These are phyloP conservation scores for Blechomonas ayalai DNA, from an alignment of 208 protist genomes.

Conservation along the genomic window DNA sequence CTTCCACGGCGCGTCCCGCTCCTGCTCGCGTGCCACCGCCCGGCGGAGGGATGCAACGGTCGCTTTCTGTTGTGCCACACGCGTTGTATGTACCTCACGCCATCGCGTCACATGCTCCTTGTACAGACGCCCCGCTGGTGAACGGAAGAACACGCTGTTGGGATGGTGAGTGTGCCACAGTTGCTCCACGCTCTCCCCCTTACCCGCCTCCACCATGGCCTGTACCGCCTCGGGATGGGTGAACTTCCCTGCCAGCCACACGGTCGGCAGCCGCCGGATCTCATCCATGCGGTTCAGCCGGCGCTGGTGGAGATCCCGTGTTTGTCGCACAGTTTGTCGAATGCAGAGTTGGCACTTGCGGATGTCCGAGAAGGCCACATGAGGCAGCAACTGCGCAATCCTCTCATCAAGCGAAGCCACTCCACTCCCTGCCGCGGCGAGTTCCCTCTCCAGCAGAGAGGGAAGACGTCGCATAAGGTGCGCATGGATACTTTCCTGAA, in stretches of 20 bases:
- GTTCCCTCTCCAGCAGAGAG: too few relatives aligned
- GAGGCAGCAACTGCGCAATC: constrained; percentile 5
- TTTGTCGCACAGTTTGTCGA: constrained; percentile 18
- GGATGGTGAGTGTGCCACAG: constrained; percentile 49
- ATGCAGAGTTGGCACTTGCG: constrained; percentile 27
- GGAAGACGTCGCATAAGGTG: too few relatives aligned
- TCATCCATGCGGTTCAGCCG: constrained; percentile 32
- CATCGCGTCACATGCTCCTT: constrained; percentile 32
- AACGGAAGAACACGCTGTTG: constrained; percentile 45
- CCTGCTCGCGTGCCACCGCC: constrained; percentile 23
- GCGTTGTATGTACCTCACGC: constrained; percentile 21
- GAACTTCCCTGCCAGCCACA: constrained; percentile 30
- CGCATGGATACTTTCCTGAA: too few relatives aligned
- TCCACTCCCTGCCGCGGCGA: too few relatives aligned
- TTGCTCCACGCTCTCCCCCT: constrained; percentile 37
- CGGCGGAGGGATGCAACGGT: constrained; percentile 15
- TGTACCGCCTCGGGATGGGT: constrained; percentile 14
- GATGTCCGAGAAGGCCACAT: neutral
- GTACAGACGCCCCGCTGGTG: constrained; percentile 19
- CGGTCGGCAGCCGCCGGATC: constrained; percentile 39
- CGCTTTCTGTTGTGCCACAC: constrained; percentile 16
- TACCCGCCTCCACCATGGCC: constrained; percentile 5
- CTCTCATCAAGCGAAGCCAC: too few relatives aligned
- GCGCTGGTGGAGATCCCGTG: constrained; percentile 23
- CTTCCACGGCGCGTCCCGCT: constrained; percentile 21